Base-by-base conservation (phyloP, 148 eudicot genomes). In the Limonium bicolor region DNA sequence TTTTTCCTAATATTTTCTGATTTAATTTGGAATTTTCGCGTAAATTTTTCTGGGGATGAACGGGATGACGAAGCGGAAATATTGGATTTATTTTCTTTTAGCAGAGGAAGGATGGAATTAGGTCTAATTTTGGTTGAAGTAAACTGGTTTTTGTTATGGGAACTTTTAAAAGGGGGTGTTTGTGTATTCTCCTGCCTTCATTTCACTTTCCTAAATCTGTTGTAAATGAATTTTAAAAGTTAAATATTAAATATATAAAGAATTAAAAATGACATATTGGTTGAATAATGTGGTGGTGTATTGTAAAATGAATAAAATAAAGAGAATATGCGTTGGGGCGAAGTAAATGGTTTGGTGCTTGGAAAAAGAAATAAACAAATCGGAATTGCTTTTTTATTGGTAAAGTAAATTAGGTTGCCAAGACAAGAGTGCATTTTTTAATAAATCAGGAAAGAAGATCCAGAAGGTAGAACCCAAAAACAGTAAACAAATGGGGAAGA, bases 391-490 rank as follows among this genome's bases (percentile, higher is more conserved):
- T n/a, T n/a, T n/a, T n/a, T n/a, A n/a, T n/a, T n/a, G 78, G 67
- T 70, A 87, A 87, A 78, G 96, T 73, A 79, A 78, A 87, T 87
- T 87, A 77, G 96, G 96, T 78, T 78, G 94, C 77, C 94, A 82
- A 78, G 74, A 68, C 83, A 67, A 72, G 72, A 74, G 76, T 80
- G 72, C 82, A 72, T 69, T 63, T 64, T 59, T 69, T 64, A 60
- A 51, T 62, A 36, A 63, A 69, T 55, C 51, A 64, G 69, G 54
- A 54, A 54, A 27, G 59, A 49, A 42, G 26, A 59, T 52, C 43
- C 28, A 53, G 57, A 47, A 62, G 51, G 31, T 37, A 59, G 42
- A 2, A 56, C 48, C 44, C 30, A 49, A 56, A 54, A 36, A 50
- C 50, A 50, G 36, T 63, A 49, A 34, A 49, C 44, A 42, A 36